Conservation (phyloP, 768 basidiomycete species). For the Termitomyces sp. region DNA sequence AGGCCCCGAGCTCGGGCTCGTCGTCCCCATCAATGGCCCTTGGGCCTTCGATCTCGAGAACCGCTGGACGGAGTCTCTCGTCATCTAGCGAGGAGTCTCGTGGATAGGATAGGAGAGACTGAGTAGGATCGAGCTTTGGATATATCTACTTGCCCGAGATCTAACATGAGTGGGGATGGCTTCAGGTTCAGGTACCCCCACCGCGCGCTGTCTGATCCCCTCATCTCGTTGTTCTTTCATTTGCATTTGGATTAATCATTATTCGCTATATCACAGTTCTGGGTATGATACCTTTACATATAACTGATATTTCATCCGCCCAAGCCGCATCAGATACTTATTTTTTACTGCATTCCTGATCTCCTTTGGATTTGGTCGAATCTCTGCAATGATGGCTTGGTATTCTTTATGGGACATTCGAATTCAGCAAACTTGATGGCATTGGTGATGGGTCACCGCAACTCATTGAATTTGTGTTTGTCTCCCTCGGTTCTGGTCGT, state of each 20-base stretch:
- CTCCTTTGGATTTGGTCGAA: too few species aligned
- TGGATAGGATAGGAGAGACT: background rate
- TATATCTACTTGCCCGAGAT: background rate
- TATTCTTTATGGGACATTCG: too few species aligned
- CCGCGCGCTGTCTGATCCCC: background rate
- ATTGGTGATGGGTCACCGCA: too few species aligned
- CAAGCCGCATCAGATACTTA: background rate
- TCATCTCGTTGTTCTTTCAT: constrained; percentile 1
- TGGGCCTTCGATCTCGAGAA: constrained; percentile 23
- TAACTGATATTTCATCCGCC: background rate
- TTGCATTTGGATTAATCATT: constrained; percentile 8
- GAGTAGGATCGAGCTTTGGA: background rate
- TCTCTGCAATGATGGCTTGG: too few species aligned
- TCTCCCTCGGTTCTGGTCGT: too few species aligned
- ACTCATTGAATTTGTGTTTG: too few species aligned
- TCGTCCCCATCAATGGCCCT: constrained; percentile 3
- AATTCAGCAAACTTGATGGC: too few species aligned
- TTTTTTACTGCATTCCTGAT: background rate
- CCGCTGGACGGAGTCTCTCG: constrained; percentile 12
- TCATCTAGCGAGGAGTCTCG: constrained; percentile 11
- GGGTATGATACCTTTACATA: constrained; percentile 10
- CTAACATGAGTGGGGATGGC: background rate
- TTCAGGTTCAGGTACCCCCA: background rate
- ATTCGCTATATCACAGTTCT: constrained; percentile 2
- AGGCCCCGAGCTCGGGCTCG: constrained; percentile 7